These are phyloP conservation scores for Coprinopsis cinerea DNA, from an alignment of 768 basidiomycete genomes.

Conservation along the genomic window DNA sequence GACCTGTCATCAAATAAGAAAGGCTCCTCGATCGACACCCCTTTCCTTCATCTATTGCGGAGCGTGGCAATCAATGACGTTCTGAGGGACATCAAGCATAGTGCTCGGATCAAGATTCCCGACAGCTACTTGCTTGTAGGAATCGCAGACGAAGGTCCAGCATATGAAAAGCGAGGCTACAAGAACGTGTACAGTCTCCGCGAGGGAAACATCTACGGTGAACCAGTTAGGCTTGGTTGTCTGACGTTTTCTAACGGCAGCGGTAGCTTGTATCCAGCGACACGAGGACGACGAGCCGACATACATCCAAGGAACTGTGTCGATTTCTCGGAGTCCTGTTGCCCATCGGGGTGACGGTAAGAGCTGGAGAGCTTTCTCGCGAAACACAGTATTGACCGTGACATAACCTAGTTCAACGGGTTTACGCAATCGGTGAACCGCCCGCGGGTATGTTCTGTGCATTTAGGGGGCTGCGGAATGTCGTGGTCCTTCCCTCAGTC, in stretches of 20 bases:
- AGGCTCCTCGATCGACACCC: constrained; percentile 38
- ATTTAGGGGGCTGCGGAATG: constrained; percentile 59
- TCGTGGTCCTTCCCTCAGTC: constrained; percentile 62
- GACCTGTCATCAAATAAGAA: constrained; percentile 38
- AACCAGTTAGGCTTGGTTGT: constrained; percentile 8
- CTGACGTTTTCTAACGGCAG: constrained; percentile 1
- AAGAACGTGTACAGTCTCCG: constrained; percentile 49
- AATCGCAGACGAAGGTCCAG: constrained; percentile 76
- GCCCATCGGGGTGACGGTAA: constrained; percentile 72
- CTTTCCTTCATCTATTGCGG: constrained; percentile 55
- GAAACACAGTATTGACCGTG: constrained; percentile 5
- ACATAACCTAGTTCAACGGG: constrained; percentile 50
- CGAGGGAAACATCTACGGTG: constrained; percentile 65
- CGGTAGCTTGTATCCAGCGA: constrained; percentile 53
- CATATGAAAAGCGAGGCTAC: constrained; percentile 44
- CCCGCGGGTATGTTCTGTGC: constrained; percentile 48
- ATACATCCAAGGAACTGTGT: constrained; percentile 55
- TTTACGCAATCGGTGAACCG: constrained; percentile 66
- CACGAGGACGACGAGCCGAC: constrained; percentile 41
- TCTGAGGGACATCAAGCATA: constrained; percentile 68
- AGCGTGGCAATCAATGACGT: constrained; percentile 58
- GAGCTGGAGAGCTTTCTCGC: constrained; percentile 11
- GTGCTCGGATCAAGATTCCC: constrained; percentile 67
- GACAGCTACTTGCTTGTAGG: constrained; percentile 69
- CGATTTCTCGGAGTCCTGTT: constrained; percentile 68